Conservation (phyloP, 371 early-diverging fungal genomes). For the Apophysomyces elegans region DNA sequence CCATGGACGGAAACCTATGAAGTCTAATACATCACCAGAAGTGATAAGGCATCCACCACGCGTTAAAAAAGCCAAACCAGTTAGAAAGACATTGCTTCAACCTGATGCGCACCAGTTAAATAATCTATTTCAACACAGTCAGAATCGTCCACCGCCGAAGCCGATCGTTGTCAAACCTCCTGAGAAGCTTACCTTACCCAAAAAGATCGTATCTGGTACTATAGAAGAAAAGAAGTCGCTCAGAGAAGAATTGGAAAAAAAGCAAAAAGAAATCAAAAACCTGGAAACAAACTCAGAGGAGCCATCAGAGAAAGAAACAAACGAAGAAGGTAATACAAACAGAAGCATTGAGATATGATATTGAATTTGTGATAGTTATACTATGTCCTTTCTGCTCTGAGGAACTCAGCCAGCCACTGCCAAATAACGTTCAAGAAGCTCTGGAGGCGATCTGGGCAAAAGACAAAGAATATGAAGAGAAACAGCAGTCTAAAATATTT, state of each 20-base stretch:
- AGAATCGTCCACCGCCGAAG: not conserved
- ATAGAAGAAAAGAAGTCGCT: not conserved
- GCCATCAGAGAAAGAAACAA: not conserved
- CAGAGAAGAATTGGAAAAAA: not conserved
- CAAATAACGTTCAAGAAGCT: not conserved
- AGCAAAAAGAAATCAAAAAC: not conserved
- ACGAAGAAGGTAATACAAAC: not conserved
- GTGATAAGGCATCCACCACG: not conserved
- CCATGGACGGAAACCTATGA: not conserved
- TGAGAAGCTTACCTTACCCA: not conserved
- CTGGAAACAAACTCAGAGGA: not conserved
- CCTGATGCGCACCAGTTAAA: not conserved
- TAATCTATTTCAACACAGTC: conserved; percentile 4
- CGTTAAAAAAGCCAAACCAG: not conserved
- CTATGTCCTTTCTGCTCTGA: conserved; percentile 3
- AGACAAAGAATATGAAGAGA: not conserved
- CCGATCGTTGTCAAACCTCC: not conserved
- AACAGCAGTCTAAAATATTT: not conserved
- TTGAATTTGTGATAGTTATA: not conserved
- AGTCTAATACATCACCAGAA: not conserved
- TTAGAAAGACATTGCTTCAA: not conserved
- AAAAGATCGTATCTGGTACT: not conserved
- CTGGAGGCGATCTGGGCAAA: not conserved
- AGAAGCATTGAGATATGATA: too few relatives aligned
- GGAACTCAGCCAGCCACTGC: not conserved